Evolutionary conservation across 2,329 filamentous ascomycete genomes (phyloP).

Genomic region (Zymoseptoria tritici): DNA sequence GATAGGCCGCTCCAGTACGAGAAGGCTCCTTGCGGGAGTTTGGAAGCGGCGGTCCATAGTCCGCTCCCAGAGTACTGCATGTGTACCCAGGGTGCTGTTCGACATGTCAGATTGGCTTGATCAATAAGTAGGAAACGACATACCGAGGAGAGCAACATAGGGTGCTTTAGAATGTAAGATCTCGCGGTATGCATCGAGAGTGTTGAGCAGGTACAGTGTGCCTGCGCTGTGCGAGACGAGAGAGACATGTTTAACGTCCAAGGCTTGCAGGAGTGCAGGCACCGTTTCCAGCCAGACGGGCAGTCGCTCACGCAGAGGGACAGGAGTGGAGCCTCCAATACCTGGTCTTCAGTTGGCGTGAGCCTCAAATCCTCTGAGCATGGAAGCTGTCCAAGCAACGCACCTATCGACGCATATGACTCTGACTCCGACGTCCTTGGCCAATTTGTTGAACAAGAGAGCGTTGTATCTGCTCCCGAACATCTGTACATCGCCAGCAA

Average conservation of each 20-base stretch:
- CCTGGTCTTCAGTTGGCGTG: slow-evolving; percentile 30
- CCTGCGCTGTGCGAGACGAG: slow-evolving; percentile 37
- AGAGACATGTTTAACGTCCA: slow-evolving; percentile 34
- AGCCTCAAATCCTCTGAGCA: not conserved
- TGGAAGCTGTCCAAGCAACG: not conserved
- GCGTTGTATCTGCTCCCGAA: slow-evolving; percentile 30
- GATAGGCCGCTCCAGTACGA: slow-evolving; percentile 27
- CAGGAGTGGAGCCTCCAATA: slow-evolving; percentile 39
- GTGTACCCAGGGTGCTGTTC: slow-evolving; percentile 37
- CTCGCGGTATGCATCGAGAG: slow-evolving; percentile 29
- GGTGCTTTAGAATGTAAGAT: slow-evolving; percentile 28
- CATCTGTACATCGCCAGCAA: slow-evolving; percentile 21
- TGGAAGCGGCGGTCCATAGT: slow-evolving; percentile 18
- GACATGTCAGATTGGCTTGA: slow-evolving; percentile 1
- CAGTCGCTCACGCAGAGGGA: slow-evolving; percentile 32
- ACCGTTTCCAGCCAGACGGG: slow-evolving; percentile 36
- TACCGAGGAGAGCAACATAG: slow-evolving; percentile 27
- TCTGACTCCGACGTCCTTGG: slow-evolving; percentile 27
- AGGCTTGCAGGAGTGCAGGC: slow-evolving; percentile 31
- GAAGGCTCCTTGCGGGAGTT: slow-evolving; percentile 25
- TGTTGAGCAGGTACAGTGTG: slow-evolving; percentile 39
- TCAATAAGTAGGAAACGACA: not conserved
- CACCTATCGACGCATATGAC: slow-evolving; percentile 36
- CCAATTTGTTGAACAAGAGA: slow-evolving; percentile 27
- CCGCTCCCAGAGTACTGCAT: slow-evolving; percentile 30